Base-by-base conservation (phyloP, 164 flowering plant species). In the Kalanchoe fedtschenkoi region DNA sequence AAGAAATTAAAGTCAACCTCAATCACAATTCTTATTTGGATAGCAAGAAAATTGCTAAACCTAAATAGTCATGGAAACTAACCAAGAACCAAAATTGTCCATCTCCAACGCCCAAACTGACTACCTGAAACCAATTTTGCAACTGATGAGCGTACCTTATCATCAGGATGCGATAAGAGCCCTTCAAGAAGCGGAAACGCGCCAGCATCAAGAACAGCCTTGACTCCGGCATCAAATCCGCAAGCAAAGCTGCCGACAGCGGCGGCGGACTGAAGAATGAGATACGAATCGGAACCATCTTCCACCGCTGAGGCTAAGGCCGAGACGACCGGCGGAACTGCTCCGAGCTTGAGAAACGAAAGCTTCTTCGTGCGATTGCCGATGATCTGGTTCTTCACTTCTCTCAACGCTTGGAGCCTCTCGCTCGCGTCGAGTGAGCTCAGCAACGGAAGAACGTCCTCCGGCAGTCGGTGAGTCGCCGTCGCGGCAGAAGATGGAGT, bases 291-390 rank as follows among this genome's bases (percentile, higher is more conserved):
- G 21, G 70, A 60, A 30, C 69, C 77, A 28, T 68, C 64, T 2
- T 68, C 73, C n/a, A 5, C 67, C 51, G 72, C 65, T 24, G 71
- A 34, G 17, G 79, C 58, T 38, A 91, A 78, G 29, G 81, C 66
- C 22, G 64, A 65, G 60, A 84, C 87, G 54, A 90, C 76, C 65
- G 72, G 72, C 9, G 97, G 89, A 21, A 88, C 91, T 11, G 85
- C 87, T 51, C 89, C 96, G 66, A 88, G 91, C 70, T 88, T 87
- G 72, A 90, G 74, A 74, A 72, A 93, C 34, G 84, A 70, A 58
- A 90, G 79, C 75, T 93, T 93, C 78, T 88, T 93, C 60, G 99
- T 90, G 35, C 84, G 86, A 71, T 93, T 93, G 1, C 99, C 99
- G 46, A 93, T 93, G 63, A 93, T 93, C 77, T 85, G 97, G 69